phyloP scores from a whole-genome alignment of 805 yeast species.

The Sugiyamaella americana region DNA sequence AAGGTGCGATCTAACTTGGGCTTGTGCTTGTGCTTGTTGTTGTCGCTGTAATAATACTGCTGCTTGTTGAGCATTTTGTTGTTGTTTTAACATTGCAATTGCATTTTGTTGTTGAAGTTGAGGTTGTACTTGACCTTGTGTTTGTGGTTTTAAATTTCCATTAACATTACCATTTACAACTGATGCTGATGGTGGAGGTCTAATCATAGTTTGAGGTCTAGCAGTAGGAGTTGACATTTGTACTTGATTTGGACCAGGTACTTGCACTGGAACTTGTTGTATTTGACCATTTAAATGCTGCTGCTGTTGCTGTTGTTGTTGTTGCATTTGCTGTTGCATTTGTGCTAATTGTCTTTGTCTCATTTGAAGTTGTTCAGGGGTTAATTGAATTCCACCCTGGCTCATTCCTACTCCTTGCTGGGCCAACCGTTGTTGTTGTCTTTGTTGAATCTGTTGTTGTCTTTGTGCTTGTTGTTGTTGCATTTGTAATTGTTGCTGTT shows the following conservation, averaged over 20 bases:
- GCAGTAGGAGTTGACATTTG: too few relatives aligned
- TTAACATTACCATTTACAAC: not conserved
- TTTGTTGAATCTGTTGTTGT: conserved; percentile 10
- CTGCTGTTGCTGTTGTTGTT: conserved; percentile 3
- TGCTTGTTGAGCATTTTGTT: not conserved
- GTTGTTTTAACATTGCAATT: not conserved
- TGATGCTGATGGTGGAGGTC: conserved; percentile 3
- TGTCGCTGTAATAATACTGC: not conserved
- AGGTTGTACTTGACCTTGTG: not conserved
- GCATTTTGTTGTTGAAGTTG: not conserved
- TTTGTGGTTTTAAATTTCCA: not conserved
- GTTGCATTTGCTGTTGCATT: conserved; percentile 12
- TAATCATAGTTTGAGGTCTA: too few relatives aligned
- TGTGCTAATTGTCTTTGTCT: conserved; percentile 12
- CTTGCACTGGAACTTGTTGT: too few relatives aligned
- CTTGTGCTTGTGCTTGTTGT: not conserved
- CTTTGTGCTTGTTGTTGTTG: conserved; percentile 30
- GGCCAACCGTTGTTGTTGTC: conserved; percentile 4
- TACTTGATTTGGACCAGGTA: too few relatives aligned
- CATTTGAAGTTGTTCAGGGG: conserved; percentile 1
- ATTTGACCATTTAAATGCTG: conserved; percentile 2
- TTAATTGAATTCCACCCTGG: not conserved
- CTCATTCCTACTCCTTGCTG: not conserved
- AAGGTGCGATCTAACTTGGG: not conserved
- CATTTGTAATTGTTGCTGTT: conserved; percentile 34